Conservation (phyloP, 2,329 filamentous ascomycete genomes). For the Chrysoporthe deuterocubensis region DNA sequence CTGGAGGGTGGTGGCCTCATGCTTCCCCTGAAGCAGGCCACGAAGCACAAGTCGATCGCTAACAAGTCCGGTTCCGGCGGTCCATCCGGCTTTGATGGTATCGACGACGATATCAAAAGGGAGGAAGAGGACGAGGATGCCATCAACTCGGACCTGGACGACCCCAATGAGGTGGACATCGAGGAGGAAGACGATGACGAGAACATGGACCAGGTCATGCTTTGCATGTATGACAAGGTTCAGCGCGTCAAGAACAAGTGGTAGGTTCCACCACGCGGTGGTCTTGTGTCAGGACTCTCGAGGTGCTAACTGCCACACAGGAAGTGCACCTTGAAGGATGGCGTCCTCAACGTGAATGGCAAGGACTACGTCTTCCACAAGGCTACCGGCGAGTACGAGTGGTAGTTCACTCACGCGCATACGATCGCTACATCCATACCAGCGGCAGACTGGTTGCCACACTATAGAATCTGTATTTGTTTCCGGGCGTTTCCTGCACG, state of each 20-base stretch:
- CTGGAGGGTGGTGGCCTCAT: conserved; percentile 79
- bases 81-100: conserved; percentile 63
- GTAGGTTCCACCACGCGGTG: conserved; percentile 46
- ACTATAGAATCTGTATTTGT: not conserved
- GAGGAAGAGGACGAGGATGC: conserved; percentile 83
- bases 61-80: conserved; percentile 35
- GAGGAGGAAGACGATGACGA: conserved; percentile 90
- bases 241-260: conserved; percentile 99
- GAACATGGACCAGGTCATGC: conserved; percentile 84
- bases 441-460: not conserved
- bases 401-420: conserved; percentile 58
- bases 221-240: conserved; percentile 99
- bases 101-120: conserved; percentile 65
- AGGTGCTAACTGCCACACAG: conserved; percentile 43
- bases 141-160: conserved; percentile 97
- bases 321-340: conserved; percentile 99
- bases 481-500: not conserved
- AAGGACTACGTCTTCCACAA: conserved; percentile 99
- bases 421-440: not conserved
- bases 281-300: not conserved
- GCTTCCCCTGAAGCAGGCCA: conserved; percentile 67
- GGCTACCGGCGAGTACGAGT: conserved; percentile 95
- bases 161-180: conserved; percentile 82
- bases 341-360: conserved; percentile 88
- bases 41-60: conserved; percentile 42